phyloP scores from a whole-genome alignment of 257 asterid species.

The Ilex asprella region DNA sequence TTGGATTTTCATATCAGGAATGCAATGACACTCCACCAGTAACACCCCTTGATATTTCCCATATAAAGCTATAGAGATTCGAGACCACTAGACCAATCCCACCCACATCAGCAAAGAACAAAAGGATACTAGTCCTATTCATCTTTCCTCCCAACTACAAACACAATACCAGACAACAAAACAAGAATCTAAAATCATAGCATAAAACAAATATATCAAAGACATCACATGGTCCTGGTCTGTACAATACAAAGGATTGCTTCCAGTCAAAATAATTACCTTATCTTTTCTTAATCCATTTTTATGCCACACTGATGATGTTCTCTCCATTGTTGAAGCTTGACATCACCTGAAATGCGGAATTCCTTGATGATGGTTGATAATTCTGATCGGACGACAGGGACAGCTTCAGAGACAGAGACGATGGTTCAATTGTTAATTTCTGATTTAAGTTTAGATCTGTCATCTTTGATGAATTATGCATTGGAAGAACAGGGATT shows the following conservation, averaged over 20 bases:
- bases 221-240: no score
- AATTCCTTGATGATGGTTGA: not conserved
- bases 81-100: no score
- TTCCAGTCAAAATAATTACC: not conserved
- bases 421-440: conserved; percentile 2
- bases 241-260: not conserved
- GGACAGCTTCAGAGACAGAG: conserved; percentile 16
- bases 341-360: conserved; percentile 11
- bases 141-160: no score
- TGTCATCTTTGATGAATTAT: conserved; percentile 1
- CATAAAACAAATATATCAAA: no score
- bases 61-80: no score
- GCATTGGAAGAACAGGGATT: not conserved
- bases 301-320: conserved; percentile 14
- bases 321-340: conserved; percentile 14
- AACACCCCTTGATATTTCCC: no score
- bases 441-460: not conserved
- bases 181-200: no score
- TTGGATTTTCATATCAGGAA: no score
- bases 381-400: conserved; percentile 7
- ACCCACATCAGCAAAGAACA: no score
- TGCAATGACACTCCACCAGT: no score
- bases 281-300: not conserved
- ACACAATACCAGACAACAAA: no score
- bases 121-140: no score